A percentile compares a stretch with the other conserved stretches of the same genome.
phyloP scores from a whole-genome alignment of 2,329 filamentous ascomycete species.

The Fusarium gaditjirri region DNA sequence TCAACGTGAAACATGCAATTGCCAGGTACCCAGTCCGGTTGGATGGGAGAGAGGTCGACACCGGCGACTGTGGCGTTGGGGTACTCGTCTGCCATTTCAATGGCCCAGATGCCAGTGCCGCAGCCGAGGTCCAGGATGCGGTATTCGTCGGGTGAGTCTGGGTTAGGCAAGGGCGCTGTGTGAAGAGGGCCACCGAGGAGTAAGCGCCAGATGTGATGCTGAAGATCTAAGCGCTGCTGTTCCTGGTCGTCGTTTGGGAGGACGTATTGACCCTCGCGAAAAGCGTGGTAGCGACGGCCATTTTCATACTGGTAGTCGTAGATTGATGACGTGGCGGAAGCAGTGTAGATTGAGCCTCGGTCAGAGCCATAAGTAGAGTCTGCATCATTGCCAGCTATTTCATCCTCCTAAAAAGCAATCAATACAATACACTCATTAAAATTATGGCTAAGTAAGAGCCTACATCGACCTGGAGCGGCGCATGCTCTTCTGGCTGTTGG shows the following conservation, averaged over 20 bases:
- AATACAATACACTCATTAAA: background rate
- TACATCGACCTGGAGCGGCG: slow-evolving; percentile 34
- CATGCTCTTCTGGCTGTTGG: slow-evolving; percentile 4
- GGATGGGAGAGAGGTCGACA: slow-evolving; percentile 68
- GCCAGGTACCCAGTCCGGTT: slow-evolving; percentile 64
- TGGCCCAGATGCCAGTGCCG: slow-evolving; percentile 70
- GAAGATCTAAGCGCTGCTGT: slow-evolving; percentile 52
- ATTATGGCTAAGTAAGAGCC: background rate
- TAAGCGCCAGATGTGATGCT: slow-evolving; percentile 49
- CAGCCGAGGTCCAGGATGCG: slow-evolving; percentile 68
- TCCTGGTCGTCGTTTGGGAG: slow-evolving; percentile 50
- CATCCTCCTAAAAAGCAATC: slow-evolving; percentile 13
- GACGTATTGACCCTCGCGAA: slow-evolving; percentile 45
- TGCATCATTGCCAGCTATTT: slow-evolving; percentile 35
- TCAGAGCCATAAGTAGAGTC: slow-evolving; percentile 53
- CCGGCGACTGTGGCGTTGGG: slow-evolving; percentile 54
- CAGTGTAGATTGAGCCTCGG: slow-evolving; percentile 45
- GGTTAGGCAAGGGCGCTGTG: slow-evolving; percentile 44
- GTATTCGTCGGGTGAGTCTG: slow-evolving; percentile 32
- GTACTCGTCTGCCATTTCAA: slow-evolving; percentile 64
- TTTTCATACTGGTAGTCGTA: slow-evolving; percentile 52
- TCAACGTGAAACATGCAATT: slow-evolving; percentile 75
- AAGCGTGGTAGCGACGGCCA: slow-evolving; percentile 50
- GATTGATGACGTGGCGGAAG: slow-evolving; percentile 55
- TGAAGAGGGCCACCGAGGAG: slow-evolving; percentile 39